Evolutionary conservation across 2,329 filamentous ascomycete species (phyloP).

Genomic region (Sporothrix protearum): DNA sequence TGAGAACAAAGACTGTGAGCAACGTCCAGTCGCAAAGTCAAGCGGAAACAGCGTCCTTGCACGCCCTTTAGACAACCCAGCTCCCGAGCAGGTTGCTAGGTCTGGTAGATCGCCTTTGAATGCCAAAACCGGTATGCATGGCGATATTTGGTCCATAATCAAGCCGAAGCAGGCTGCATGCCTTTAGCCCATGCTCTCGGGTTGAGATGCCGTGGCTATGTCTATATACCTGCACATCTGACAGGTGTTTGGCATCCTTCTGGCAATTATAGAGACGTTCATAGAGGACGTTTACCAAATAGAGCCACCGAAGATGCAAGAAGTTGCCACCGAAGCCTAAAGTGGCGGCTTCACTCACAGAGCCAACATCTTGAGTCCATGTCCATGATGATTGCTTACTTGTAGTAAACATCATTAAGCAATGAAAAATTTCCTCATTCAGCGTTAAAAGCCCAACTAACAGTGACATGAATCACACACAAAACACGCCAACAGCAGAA

Average conservation of each 20-base stretch:
- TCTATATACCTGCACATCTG: background rate
- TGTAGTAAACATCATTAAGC: background rate
- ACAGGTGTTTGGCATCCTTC: background rate
- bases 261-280: background rate
- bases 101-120: background rate
- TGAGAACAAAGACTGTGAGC: background rate
- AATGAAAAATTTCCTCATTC: background rate
- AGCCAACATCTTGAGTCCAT: background rate
- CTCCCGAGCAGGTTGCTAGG: background rate
- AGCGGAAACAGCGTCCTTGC: background rate
- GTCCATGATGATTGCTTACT: background rate
- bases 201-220: background rate
- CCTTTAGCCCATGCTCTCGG: background rate
- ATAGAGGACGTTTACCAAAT: background rate
- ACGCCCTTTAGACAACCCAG: background rate
- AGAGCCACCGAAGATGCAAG: background rate
- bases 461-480: background rate
- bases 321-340: background rate
- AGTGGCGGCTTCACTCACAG: background rate
- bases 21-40: background rate
- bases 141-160: background rate
- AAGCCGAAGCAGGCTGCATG: background rate
- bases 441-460: background rate
- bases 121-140: background rate
- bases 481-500: background rate